Evolutionary conservation across 1,139 yeast species (phyloP).

Genomic region (Debaryomycetaceae sp.): DNA sequence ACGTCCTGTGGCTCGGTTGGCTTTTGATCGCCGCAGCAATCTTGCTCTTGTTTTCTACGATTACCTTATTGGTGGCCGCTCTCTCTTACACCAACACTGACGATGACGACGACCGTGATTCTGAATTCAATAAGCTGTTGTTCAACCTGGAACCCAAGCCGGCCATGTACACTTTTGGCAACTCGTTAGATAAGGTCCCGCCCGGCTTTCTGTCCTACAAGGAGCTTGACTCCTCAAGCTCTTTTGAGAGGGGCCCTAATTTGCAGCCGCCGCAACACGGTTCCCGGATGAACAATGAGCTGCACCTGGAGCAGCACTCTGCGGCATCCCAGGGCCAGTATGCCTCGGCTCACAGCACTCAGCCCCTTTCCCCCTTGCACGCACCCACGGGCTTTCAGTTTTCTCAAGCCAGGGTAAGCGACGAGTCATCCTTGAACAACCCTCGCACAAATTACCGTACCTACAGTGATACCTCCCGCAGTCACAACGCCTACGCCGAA

Average conservation of each 20-base stretch:
- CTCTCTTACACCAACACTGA: not conserved
- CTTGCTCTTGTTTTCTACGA: slow-evolving; percentile 30
- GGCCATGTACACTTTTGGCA: not conserved
- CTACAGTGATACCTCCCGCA: not conserved
- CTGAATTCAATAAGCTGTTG: not conserved
- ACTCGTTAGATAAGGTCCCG: not conserved
- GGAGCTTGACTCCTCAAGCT: not conserved
- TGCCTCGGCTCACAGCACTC: not conserved
- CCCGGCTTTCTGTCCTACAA: not conserved
- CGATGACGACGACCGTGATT: not conserved
- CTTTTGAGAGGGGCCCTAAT: not conserved
- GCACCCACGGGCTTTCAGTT: not conserved
- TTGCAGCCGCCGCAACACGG: not conserved
- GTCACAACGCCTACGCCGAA: not conserved
- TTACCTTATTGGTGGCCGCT: slow-evolving; percentile 12
- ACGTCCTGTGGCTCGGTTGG: slow-evolving; percentile 63
- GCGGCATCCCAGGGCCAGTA: not conserved
- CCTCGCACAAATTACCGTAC: not conserved
- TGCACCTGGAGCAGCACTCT: not conserved
- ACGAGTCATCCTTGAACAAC: not conserved
- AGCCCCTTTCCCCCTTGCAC: not conserved
- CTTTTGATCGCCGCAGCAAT: slow-evolving; percentile 56
- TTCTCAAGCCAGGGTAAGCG: not conserved
- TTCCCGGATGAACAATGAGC: not conserved
- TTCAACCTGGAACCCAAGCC: not conserved